phyloP scores from a whole-genome alignment of 345 rosid species.

The Salix arbutifolia region DNA sequence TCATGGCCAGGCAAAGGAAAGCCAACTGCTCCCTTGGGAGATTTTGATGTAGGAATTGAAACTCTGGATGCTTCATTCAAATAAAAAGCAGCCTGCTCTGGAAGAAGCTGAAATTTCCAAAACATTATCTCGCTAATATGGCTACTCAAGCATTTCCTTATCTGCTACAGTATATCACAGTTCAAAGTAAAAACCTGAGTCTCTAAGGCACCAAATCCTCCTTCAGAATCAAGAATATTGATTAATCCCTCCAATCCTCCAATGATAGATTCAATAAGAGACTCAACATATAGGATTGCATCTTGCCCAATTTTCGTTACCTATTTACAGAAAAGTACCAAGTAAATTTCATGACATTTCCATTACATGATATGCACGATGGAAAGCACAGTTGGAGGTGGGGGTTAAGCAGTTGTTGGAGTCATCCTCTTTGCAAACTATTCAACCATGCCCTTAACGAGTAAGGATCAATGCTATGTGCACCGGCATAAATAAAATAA shows the following conservation, averaged over 20 bases:
- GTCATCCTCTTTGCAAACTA: neutral
- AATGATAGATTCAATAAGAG: constrained; percentile 97
- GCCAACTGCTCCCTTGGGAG: constrained; percentile 64
- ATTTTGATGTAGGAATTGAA: constrained; percentile 63
- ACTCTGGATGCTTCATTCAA: constrained; percentile 67
- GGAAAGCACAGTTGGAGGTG: neutral
- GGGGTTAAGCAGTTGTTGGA: neutral
- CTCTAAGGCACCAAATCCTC: constrained; percentile 97
- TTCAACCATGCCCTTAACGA: neutral
- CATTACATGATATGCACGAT: neutral
- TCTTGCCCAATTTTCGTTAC: constrained; percentile 93
- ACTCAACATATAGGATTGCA: constrained; percentile 93
- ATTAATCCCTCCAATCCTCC: constrained; percentile 98
- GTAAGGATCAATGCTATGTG: neutral
- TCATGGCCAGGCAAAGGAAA: constrained; percentile 93
- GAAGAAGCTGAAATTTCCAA: constrained; percentile 72
- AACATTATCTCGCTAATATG: neutral
- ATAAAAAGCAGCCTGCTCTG: constrained; percentile 94
- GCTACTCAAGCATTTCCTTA: neutral
- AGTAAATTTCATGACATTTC: constrained; percentile 1
- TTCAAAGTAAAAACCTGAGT: constrained; percentile 57
- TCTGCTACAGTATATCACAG: constrained; percentile 12
- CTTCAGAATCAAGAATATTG: constrained; percentile 98
- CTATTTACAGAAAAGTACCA: constrained; percentile 32
- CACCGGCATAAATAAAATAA: neutral